Conservation (phyloP, 2,329 filamentous ascomycete species). For the Colletotrichum viniferum region DNA sequence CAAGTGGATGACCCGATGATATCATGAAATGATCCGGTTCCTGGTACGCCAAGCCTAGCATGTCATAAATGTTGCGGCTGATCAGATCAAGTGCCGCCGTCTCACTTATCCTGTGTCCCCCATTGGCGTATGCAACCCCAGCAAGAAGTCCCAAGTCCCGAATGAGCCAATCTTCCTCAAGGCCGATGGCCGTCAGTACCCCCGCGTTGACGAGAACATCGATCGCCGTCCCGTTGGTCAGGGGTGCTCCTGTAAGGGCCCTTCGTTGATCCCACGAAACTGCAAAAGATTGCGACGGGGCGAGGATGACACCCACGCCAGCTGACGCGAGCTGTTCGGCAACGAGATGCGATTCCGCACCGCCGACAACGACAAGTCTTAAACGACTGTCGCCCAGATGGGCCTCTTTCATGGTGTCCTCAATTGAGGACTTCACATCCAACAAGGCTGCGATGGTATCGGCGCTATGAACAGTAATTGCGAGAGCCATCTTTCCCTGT, state of each 20-base stretch:
- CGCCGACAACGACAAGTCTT: slow-evolving; percentile 62
- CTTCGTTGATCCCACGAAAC: slow-evolving; percentile 65
- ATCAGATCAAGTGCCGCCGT: slow-evolving; percentile 61
- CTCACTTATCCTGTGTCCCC: slow-evolving; percentile 57
- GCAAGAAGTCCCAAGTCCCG: slow-evolving; percentile 64
- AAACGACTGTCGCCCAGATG: slow-evolving; percentile 31
- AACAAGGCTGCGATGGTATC: slow-evolving; percentile 66
- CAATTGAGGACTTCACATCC: slow-evolving; percentile 60
- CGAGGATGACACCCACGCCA: slow-evolving; percentile 62
- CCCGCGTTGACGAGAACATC: slow-evolving; percentile 63
- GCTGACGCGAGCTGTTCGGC: slow-evolving; percentile 62
- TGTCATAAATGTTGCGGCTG: slow-evolving; percentile 58
- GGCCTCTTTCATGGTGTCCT: slow-evolving; percentile 37
- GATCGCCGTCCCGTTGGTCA: slow-evolving; percentile 67
- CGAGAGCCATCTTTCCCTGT: slow-evolving; percentile 56
- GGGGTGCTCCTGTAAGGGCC: slow-evolving; percentile 65
- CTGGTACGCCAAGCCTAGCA: slow-evolving; percentile 52
- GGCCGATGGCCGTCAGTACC: slow-evolving; percentile 61
- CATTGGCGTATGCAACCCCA: slow-evolving; percentile 63
- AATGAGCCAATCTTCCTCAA: slow-evolving; percentile 66
- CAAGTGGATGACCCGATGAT: slow-evolving; percentile 67
- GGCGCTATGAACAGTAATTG: slow-evolving; percentile 64
- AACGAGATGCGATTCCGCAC: slow-evolving; percentile 65
- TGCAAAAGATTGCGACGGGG: slow-evolving; percentile 61
- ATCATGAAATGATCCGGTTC: slow-evolving; percentile 59